Base-by-base conservation (phyloP, 768 basidiomycete genomes). In the Auricularia sp. region DNA sequence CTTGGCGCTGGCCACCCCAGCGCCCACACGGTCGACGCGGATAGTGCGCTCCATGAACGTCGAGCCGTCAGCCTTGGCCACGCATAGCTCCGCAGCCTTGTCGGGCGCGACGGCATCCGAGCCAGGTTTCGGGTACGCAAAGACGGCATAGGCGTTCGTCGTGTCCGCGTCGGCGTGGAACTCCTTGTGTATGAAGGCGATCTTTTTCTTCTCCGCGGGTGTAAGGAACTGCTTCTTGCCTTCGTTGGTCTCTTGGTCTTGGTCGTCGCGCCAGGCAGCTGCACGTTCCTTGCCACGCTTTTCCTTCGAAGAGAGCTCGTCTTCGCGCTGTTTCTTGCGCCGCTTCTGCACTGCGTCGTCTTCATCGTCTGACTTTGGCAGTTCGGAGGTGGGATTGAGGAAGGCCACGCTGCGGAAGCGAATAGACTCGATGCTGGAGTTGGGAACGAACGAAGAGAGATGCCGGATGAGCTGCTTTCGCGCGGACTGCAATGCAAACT, bases 351-450 rank as follows among this genome's bases (percentile, higher is more conserved):
- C 29, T 7, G 56, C 56, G 21, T 73, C 71, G 18, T 70, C 68
- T 14, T 71, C 72, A 34, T 75, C 75, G 29, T 81, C 76, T 56
- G 75, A 73, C 39, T 78, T 73, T 0, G 85, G 80, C 18, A 87
- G 78, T 67, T 84, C 81, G 11, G 87, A 74, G 0, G 92, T 92
- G 10, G 96, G 92, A 0, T 81, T 81, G 67, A 90, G 86, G 79
- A 98, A 98, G 1, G 94, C 88, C 62, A 97, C 83, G 16, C 94
- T 97, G 62, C 96, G 92, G 80, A 96, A 97, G 54, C 96, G 92
- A 33, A 86, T 82, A 3, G 94, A 94, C 71, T 98, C 96, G 68
- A 97, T 88, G 77, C 90, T 92, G 63, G 91, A 85, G 0, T 80
- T 75, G 3, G 90, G 86, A 14, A 91, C 80, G 67, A 84, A 81